Conservation (phyloP, 306 rosid species). For the Dalbergia cochinchinensis region DNA sequence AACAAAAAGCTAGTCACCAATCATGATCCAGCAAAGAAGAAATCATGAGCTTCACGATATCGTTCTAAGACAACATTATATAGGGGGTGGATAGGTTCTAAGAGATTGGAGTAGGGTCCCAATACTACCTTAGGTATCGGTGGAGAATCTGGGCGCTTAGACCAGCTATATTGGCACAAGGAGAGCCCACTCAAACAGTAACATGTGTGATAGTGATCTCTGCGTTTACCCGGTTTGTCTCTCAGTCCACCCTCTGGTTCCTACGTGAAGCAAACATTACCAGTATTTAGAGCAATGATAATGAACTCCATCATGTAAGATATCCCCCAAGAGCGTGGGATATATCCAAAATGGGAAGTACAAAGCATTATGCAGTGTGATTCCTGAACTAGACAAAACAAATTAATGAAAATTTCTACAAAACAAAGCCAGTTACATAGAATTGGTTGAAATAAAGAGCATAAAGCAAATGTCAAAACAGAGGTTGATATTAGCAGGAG, state of each 20-base stretch:
- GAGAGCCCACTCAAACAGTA: conserved; percentile 93
- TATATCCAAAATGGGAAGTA: not conserved
- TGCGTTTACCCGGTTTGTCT: conserved; percentile 86
- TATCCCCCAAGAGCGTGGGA: not conserved
- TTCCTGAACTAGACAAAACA: not conserved
- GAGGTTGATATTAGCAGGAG: not conserved
- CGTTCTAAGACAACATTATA: conserved; percentile 75
- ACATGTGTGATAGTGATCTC: conserved; percentile 91
- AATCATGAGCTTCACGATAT: conserved; percentile 74
- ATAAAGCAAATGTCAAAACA: conserved; percentile 12
- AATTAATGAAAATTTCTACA: conserved; percentile 32
- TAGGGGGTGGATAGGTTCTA: conserved; percentile 87
- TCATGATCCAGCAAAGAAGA: conserved; percentile 56
- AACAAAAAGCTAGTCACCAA: conserved; percentile 5
- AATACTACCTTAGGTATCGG: conserved; percentile 59
- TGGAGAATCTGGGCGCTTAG: conserved; percentile 66
- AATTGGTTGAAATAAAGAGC: conserved; percentile 10
- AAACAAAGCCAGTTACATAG: not conserved
- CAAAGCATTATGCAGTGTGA: not conserved
- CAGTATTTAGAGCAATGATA: not conserved
- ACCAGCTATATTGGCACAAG: conserved; percentile 76
- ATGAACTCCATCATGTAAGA: conserved; percentile 17
- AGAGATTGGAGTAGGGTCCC: conserved; percentile 82
- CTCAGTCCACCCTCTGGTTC: conserved; percentile 78
- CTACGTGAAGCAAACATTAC: conserved; percentile 54